Base-by-base conservation (phyloP, 106 monocot genomes). In the Allium sativum region DNA sequence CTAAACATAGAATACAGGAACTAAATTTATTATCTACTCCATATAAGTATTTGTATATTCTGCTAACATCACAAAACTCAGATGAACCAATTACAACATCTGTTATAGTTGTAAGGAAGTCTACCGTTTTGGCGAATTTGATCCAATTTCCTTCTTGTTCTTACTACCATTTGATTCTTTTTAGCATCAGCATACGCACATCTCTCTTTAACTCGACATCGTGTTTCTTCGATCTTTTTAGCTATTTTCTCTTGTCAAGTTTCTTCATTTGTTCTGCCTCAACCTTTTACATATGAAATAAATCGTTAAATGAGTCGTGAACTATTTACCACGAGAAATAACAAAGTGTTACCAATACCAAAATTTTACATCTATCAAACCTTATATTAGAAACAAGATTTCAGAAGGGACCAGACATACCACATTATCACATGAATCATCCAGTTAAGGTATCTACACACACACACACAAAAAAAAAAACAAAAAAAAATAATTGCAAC, bases 61-160 rank as follows among this genome's bases (percentile, higher is more conserved):
- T 31, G 5, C 5, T 31, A 31, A 31, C 31, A 31, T 31, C 5
- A 31, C 31, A 57, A 69, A 7, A 44, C 48, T 53, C 53, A 70
- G 22, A 68, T 42, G 61, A 88, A 70, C 77, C 84, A 87, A 46
- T 68, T 67, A 56, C 80, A 85, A 72, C 81, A 92, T 44, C 71
- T 42, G 41, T 74, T 55, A 66, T 31, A 52, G 2, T 71, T 52
- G 0, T 76, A 45, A 18, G 87, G 83, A n/a, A 65, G 16, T 1
- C 72, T 69, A 8, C 88, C 88, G 3, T 71, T 74, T 46, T 50
- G 56, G 20, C 80, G 77, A 45, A 92, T 83, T 66, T 51, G 71
- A 21, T 88, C 70, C 0, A 68, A 84, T 62, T 83, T 80, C 22
- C 66, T 63, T 10, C 71, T 65, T 46, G 78, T 73, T 46, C 65